Conservation (phyloP, 1,284 basidiomycete species). For the Leccinum cinnamomeum region DNA sequence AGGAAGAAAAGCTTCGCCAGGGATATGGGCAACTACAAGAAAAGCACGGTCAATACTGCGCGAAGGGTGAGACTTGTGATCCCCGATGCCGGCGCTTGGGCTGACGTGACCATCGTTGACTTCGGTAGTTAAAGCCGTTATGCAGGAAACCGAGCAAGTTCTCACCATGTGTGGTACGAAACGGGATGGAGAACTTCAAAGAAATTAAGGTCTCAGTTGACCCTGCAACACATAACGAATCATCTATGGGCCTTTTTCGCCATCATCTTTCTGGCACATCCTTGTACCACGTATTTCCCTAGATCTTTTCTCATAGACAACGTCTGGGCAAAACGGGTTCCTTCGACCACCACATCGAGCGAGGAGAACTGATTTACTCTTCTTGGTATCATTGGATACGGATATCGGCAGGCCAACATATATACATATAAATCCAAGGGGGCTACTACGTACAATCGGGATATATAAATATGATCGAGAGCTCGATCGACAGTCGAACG, state of each 20-base stretch:
- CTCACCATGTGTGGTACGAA: constrained; percentile 47
- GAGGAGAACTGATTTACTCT: background rate
- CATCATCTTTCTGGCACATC: background rate
- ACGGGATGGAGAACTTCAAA: constrained; percentile 34
- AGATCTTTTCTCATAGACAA: background rate
- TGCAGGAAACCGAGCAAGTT: constrained; percentile 57
- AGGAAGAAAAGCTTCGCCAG: constrained; percentile 51
- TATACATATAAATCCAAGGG: background rate
- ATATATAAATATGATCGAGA: background rate
- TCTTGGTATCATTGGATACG: background rate
- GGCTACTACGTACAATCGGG: background rate
- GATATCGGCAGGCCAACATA: background rate
- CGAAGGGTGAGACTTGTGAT: constrained; percentile 48
- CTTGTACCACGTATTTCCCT: background rate
- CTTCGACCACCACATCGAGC: background rate
- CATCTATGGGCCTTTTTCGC: background rate
- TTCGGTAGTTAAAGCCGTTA: constrained; percentile 51
- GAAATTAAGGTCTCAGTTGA: background rate
- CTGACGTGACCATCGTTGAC: constrained; percentile 15
- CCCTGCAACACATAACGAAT: background rate
- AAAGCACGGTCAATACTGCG: constrained; percentile 55
- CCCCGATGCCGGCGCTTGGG: background rate
- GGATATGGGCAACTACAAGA: constrained; percentile 56
- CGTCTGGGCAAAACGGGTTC: background rate
- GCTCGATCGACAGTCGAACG: background rate